Evolutionary conservation across 2,329 filamentous ascomycete genomes (phyloP).

Genomic region (Tolypocladium nubicola): DNA sequence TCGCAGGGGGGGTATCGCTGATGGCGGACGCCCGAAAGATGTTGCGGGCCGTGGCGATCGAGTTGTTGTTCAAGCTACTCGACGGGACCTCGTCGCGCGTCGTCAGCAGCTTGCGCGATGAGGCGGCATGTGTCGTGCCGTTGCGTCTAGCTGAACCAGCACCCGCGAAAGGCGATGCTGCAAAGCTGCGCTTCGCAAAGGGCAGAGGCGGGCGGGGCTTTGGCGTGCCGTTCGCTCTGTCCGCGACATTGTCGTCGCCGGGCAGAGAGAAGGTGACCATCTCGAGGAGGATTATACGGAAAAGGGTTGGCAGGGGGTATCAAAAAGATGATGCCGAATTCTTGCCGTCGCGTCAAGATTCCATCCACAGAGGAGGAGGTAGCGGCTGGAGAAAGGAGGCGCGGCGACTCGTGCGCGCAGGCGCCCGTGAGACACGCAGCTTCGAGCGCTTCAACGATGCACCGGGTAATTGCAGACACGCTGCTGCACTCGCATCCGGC

Average conservation of each 20-base stretch:
- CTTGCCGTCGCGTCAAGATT: background rate
- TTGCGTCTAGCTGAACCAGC: constrained; percentile 18
- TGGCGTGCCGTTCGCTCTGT: constrained; percentile 23
- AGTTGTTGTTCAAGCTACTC: constrained; percentile 24
- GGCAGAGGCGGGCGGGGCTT: constrained; percentile 28
- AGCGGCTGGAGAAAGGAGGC: background rate
- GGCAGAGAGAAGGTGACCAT: constrained; percentile 30
- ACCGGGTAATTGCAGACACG: constrained; percentile 1
- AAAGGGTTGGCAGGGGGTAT: background rate
- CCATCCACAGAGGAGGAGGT: background rate
- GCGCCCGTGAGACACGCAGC: background rate
- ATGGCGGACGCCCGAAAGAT: constrained; percentile 30
- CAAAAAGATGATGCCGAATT: background rate
- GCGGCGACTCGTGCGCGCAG: background rate
- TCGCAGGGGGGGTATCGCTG: constrained; percentile 18
- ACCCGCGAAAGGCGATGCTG: constrained; percentile 23
- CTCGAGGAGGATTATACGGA: background rate
- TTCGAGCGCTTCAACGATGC: background rate
- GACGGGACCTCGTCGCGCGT: constrained; percentile 24
- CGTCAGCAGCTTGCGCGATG: constrained; percentile 23
- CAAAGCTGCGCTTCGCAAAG: constrained; percentile 31
- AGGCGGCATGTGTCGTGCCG: constrained; percentile 26
- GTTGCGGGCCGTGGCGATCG: constrained; percentile 26
- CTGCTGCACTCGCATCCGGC: constrained; percentile 3
- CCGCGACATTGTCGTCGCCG: constrained; percentile 21